These are phyloP conservation scores for Eremothecium coryli DNA, from an alignment of 1,139 yeast species.

Conservation along the genomic window DNA sequence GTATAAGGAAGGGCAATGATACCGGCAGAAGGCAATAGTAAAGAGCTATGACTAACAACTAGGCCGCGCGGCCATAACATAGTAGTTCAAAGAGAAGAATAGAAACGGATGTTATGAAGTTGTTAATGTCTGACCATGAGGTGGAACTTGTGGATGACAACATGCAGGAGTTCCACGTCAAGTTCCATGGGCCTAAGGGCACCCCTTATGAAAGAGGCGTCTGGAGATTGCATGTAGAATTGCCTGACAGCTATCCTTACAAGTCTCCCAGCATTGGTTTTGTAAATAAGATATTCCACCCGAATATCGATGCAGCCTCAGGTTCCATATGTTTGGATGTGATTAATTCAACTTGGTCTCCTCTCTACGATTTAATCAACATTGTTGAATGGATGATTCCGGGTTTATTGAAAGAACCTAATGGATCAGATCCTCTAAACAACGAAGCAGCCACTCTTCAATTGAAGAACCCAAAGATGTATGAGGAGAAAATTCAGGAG, in stretches of 20 bases:
- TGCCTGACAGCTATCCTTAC: constrained; percentile 93
- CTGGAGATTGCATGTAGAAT: constrained; percentile 88
- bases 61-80: not conserved
- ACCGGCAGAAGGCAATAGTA: not conserved
- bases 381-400: constrained; percentile 92
- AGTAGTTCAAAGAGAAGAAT: constrained; percentile 74
- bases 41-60: constrained; percentile 1
- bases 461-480: constrained; percentile 59
- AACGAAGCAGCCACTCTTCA: constrained; percentile 83
- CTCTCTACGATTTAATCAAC: constrained; percentile 87
- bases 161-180: constrained; percentile 83
- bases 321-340: constrained; percentile 96
- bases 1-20: too few relatives aligned
- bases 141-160: constrained; percentile 79
- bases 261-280: constrained; percentile 95
- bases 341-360: constrained; percentile 96
- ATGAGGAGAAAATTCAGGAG: constrained; percentile 59
- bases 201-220: constrained; percentile 85
- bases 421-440: constrained; percentile 89
- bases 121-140: constrained; percentile 88
- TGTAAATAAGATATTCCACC: constrained; percentile 84
- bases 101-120: constrained; percentile 93
- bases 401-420: constrained; percentile 83
- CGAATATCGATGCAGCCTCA: constrained; percentile 81
- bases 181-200: constrained; percentile 80